Evolutionary conservation across 2,329 filamentous ascomycete genomes (phyloP), one percentile per base, ranked within the genome.

Genomic region (Fusarium duplospermum): DNA sequence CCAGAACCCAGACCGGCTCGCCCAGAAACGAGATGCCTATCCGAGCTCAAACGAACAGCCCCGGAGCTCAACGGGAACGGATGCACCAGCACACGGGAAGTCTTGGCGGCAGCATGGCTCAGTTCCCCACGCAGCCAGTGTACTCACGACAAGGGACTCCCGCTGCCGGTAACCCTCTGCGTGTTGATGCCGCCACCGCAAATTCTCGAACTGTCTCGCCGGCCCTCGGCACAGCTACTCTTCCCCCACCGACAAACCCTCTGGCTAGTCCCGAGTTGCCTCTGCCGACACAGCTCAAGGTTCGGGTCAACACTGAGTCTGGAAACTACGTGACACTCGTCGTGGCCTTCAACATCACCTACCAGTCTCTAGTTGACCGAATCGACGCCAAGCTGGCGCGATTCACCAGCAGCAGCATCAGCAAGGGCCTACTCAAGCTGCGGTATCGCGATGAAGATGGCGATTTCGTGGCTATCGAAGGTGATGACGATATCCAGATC

Each of bases 321-420:
- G 93, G 93, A 56, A 96, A 95, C 80, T 97, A 97, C 76, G 93
- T 98, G 68, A 98, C 96, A 1, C 88, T 99, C n/a, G 96, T 99
- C 13, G 97, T 98, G 47, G 93, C 94, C 35, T 97, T 94, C 83
- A 98, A 97, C 81, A 98, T 98, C 78, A 93, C 94, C 45, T 98
- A 97, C 83, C 94, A 96, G 75, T 96, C 94, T 27, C 88, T 99
- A 64, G 95, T 96, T 73, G 96, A 98, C 81, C 93, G 96, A 13
- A 98, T 99, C 77, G 96, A 99, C 80, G 94, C 95, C 31, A 99
- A 99, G 82, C 89, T 99, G 67, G 93, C 93, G 69, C 91, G 94
- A 64, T 95, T 95, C 77, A 97, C 94, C 22, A 92, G 89, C 76
- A 93, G 94, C 80, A 95, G 93, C 62, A 95, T 98, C 79, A 92